These are phyloP conservation scores for Lentithecium fluviatile DNA, from an alignment of 495 filamentous ascomycete species.

Conservation along the genomic window DNA sequence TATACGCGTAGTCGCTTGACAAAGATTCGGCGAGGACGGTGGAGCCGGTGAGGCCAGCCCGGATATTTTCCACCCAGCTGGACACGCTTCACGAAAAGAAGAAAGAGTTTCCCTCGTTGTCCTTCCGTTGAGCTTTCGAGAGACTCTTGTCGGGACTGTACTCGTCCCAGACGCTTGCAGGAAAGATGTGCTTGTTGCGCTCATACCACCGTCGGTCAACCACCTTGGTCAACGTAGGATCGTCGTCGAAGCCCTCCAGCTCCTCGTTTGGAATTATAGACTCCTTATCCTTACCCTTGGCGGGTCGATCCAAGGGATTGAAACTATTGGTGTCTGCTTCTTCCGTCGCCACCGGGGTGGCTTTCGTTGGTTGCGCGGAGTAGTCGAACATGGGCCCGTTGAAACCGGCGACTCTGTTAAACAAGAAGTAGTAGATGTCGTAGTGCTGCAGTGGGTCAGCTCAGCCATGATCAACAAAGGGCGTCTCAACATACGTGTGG, in stretches of 20 bases:
- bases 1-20: too few species aligned
- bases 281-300: conserved; percentile 42
- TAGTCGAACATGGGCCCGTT: conserved; percentile 78
- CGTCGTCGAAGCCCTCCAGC: conserved; percentile 78
- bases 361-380: conserved; percentile 48
- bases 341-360: conserved; percentile 25
- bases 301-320: conserved; percentile 50
- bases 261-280: conserved; percentile 36
- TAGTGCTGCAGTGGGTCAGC: conserved; percentile 65
- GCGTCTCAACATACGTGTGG: conserved; percentile 72
- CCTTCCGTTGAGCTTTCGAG: conserved; percentile 72
- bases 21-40: too few species aligned
- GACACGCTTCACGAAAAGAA: conserved; percentile 65
- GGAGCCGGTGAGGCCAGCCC: too few species aligned
- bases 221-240: conserved; percentile 85
- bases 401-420: conserved; percentile 76
- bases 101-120: conserved; percentile 85
- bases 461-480: conserved; percentile 11
- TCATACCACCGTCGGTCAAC: conserved; percentile 97
- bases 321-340: conserved; percentile 34
- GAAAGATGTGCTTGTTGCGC: conserved; percentile 95
- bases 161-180: conserved; percentile 91
- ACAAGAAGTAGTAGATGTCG: conserved; percentile 94
- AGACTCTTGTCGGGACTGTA: conserved; percentile 91
- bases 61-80: conserved; percentile 45